Evolutionary conservation across 2,329 filamentous ascomycete genomes (phyloP), one percentile per base, ranked within the genome.

Genomic region (Calonectria pseudoturangicola): DNA sequence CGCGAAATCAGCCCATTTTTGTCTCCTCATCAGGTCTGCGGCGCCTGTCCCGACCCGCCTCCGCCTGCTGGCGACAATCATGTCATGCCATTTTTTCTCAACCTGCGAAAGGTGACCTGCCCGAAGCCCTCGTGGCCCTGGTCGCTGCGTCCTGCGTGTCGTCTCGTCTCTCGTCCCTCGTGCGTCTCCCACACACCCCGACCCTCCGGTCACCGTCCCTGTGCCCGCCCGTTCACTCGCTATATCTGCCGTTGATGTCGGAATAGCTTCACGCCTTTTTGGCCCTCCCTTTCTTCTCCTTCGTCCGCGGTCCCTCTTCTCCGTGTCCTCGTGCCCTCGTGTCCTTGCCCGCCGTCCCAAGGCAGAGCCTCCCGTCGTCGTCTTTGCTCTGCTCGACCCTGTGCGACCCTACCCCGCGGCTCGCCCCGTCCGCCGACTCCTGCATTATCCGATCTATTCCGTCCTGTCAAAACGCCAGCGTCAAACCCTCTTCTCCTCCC

Each of bases 1-100:
- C 78, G 74, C 77, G 79, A 82, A 77, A 83, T 83, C 82, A 83
- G 82, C 81, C 82, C 82, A 83, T 83, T 83, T 82, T 78, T 76
- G 81, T 80, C 79, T 81, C 80, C 78, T 80, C 78, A 74, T 80
- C 78, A 80, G 78, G 77, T 79, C 77, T 76, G 76, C 75, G 76
- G 76, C 78, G 78, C 72, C 70, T 70, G 66, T 71, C 75, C 72
- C 74, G 75, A 77, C 78, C 76, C 76, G 77, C 75, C 77, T 81
- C 79, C 80, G 79, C 79, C 78, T 79, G 72, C 77, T 79, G 73
- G 70, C 75, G 79, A 80, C 79, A 78, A 80, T 80, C 80, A 72
- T 77, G 80, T 83, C 82, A 83, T 83, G 82, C 81, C 81, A 83
- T 82, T 83, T 83, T 79, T 73, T 74, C 65, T 68, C 65, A 27